Evolutionary conservation across 2,329 filamentous ascomycete species (phyloP).

Genomic region (Colletotrichum sidae): DNA sequence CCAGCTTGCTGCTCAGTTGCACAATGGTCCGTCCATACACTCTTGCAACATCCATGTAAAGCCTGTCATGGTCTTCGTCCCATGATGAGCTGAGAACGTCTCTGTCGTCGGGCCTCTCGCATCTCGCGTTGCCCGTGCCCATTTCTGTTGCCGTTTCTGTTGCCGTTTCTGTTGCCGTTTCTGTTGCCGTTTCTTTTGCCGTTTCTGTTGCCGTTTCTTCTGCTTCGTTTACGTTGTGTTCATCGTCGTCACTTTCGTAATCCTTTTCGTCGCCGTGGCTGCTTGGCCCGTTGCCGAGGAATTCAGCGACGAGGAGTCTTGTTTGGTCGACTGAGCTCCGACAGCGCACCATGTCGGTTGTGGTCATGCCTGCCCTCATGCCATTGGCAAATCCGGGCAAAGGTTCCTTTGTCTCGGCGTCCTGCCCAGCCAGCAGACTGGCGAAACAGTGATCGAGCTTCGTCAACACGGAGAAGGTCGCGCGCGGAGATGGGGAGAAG

Average conservation of each 20-base stretch:
- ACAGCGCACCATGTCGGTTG: conserved; percentile 88
- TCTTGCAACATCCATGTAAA: conserved; percentile 77
- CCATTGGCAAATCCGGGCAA: conserved; percentile 78
- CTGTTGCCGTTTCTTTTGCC: too few relatives aligned
- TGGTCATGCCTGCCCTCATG: conserved; percentile 73
- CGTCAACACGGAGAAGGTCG: conserved; percentile 76
- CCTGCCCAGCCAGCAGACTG: conserved; percentile 75
- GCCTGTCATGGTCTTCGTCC: conserved; percentile 58
- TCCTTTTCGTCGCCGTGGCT: too few relatives aligned
- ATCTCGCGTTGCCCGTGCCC: conserved; percentile 42
- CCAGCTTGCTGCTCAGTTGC: conserved; percentile 76
- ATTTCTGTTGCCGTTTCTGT: conserved; percentile 32
- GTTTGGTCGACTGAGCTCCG: conserved; percentile 84
- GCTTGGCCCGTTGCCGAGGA: conserved; percentile 61
- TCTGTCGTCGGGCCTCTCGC: conserved; percentile 43
- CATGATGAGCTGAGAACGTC: conserved; percentile 43
- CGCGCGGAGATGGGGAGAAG: conserved; percentile 75
- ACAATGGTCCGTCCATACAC: conserved; percentile 86
- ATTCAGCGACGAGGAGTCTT: conserved; percentile 76
- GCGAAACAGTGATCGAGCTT: conserved; percentile 90
- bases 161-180: too few relatives aligned
- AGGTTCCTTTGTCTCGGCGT: conserved; percentile 72
- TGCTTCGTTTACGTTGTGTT: conserved; percentile 47
- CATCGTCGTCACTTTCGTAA: conserved; percentile 39
- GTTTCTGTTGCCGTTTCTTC: conserved; percentile 44